Evolutionary conservation across 2,329 filamentous ascomycete genomes (phyloP).

Genomic region (Penicillium oxalicum): DNA sequence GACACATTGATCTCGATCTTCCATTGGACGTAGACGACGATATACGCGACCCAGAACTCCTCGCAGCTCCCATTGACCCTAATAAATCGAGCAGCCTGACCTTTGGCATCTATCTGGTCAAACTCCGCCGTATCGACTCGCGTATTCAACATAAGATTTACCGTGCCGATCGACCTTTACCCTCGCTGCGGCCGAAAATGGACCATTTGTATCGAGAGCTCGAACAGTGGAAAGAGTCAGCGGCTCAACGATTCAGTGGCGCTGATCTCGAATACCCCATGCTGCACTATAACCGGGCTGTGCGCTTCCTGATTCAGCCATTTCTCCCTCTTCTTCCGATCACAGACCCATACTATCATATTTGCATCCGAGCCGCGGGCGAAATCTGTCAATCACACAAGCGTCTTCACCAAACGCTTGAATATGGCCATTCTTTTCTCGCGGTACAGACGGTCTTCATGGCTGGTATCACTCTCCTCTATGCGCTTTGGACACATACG

Average conservation of each 20-base stretch:
- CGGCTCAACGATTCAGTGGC: slow-evolving; percentile 29
- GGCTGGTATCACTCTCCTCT: slow-evolving; percentile 34
- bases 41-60: slow-evolving; percentile 33
- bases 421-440: slow-evolving; percentile 37
- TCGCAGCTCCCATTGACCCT: slow-evolving; percentile 26
- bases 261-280: slow-evolving; percentile 44
- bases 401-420: slow-evolving; percentile 33
- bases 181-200: slow-evolving; percentile 44
- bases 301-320: slow-evolving; percentile 48
- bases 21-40: slow-evolving; percentile 43
- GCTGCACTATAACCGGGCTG: slow-evolving; percentile 47
- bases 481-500: slow-evolving; percentile 40
- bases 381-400: slow-evolving; percentile 37
- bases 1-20: slow-evolving; percentile 47
- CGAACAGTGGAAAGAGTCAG: slow-evolving; percentile 43
- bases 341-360: slow-evolving; percentile 44
- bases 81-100: slow-evolving; percentile 35
- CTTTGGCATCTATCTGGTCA: slow-evolving; percentile 41
- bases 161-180: slow-evolving; percentile 43
- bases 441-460: slow-evolving; percentile 38
- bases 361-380: slow-evolving; percentile 34
- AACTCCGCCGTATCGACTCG: slow-evolving; percentile 45
- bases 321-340: slow-evolving; percentile 45
- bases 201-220: slow-evolving; percentile 42
- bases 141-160: slow-evolving; percentile 50